Conservation (phyloP, 352 stramenopile species). For the Phytophthora quininea region DNA sequence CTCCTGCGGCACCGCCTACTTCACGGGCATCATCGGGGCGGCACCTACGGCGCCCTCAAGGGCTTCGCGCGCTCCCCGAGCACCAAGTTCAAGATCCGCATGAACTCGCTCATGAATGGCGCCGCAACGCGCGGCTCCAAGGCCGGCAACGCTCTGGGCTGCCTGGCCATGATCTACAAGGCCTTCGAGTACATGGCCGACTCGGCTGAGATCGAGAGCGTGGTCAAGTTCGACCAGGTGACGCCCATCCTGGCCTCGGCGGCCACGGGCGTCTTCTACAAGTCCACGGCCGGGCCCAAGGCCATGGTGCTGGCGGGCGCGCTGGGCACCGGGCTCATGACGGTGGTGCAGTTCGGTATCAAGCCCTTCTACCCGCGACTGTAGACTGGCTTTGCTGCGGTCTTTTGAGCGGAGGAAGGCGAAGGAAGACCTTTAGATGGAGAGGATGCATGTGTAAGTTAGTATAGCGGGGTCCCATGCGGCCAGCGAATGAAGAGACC, state of each 20-base stretch:
- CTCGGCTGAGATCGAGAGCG: conserved; percentile 81
- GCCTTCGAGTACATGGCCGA: conserved; percentile 84
- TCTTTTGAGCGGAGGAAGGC: conserved; percentile 18
- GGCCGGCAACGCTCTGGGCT: conserved; percentile 82
- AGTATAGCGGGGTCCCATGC: conserved; percentile 28
- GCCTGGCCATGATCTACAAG: conserved; percentile 88
- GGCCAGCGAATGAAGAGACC: not conserved
- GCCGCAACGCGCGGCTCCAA: conserved; percentile 82
- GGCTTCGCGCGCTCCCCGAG: conserved; percentile 78
- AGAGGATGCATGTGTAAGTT: conserved; percentile 42
- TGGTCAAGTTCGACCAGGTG: conserved; percentile 84
- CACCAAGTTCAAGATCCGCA: conserved; percentile 89
- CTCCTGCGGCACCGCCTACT: conserved; percentile 83
- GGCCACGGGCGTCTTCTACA: conserved; percentile 87
- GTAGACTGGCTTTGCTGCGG: conserved; percentile 44
- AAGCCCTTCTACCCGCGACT: conserved; percentile 85
- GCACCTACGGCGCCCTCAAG: conserved; percentile 65
- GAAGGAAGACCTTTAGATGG: not conserved
- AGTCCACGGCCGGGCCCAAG: conserved; percentile 84
- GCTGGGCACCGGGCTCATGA: conserved; percentile 83
- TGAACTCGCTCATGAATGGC: conserved; percentile 90
- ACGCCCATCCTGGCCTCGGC: conserved; percentile 84
- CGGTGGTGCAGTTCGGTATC: conserved; percentile 84
- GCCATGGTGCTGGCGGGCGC: conserved; percentile 85
- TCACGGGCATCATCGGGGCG: conserved; percentile 85